Conservation (phyloP, 139 green algal species). For the Chlamydomonas sp. region DNA sequence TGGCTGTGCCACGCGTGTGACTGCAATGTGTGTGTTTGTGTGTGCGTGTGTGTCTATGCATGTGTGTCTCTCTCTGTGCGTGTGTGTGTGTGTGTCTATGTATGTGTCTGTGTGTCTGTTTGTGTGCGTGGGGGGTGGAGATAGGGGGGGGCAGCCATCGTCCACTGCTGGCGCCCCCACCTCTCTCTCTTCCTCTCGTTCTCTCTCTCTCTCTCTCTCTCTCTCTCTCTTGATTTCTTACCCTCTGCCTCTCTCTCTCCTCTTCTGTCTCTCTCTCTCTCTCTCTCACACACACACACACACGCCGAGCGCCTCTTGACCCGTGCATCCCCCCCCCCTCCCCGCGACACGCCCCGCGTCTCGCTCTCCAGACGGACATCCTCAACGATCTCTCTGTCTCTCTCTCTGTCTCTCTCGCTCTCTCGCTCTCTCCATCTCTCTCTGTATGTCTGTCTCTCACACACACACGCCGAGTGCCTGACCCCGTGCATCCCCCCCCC, state of each 20-base stretch:
- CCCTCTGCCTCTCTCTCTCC: too few relatives aligned
- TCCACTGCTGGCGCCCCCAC: too few relatives aligned
- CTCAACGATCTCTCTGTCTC: neutral
- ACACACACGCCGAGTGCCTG: neutral
- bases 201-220: neutral
- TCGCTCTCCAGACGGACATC: slow-evolving; percentile 4
- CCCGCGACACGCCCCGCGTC: neutral
- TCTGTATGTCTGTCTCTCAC: neutral
- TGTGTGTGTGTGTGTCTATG: too few relatives aligned
- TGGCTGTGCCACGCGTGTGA: neutral
- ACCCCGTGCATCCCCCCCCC: too few relatives aligned
- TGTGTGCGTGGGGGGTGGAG: too few relatives aligned
- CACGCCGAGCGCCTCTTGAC: too few relatives aligned
- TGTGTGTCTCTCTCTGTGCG: too few relatives aligned
- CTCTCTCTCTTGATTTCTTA: neutral
- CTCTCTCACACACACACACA: neutral
- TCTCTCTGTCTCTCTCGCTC: neutral
- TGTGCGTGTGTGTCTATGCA: too few relatives aligned
- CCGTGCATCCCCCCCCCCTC: too few relatives aligned
- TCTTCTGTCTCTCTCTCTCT: neutral
- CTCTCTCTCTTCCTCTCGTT: neutral
- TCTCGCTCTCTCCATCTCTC: too few relatives aligned
- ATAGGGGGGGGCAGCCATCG: too few relatives aligned
- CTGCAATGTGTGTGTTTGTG: neutral
- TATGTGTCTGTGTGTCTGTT: too few relatives aligned